phyloP scores from a whole-genome alignment of 2,329 filamentous ascomycete species.

The Colletotrichum liaoningense region DNA sequence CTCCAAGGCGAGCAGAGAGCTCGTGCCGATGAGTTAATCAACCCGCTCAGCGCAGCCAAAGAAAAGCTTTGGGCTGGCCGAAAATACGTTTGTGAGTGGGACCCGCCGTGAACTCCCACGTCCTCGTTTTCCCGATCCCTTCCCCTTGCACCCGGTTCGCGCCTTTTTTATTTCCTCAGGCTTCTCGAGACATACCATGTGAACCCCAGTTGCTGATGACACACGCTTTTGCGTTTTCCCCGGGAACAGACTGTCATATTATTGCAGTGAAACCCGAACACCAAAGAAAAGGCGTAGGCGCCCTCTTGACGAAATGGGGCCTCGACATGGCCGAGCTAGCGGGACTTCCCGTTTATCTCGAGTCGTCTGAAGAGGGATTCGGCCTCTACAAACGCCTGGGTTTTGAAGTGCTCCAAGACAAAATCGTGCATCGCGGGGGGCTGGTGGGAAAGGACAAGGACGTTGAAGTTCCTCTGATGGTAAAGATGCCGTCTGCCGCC shows the following conservation, averaged over 20 bases:
- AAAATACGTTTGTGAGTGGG: conserved; percentile 53
- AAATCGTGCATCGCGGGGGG: conserved; percentile 50
- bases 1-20: conserved; percentile 55
- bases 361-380: conserved; percentile 54
- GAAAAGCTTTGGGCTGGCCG: conserved; percentile 53
- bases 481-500: conserved; percentile 50
- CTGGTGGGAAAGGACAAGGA: conserved; percentile 48
- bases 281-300: conserved; percentile 56
- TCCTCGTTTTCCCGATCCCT: neutral
- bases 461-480: conserved; percentile 54
- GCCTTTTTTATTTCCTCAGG: neutral
- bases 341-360: conserved; percentile 57
- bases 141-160: neutral
- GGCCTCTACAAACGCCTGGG: conserved; percentile 58
- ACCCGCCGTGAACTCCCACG: neutral
- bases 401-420: conserved; percentile 52
- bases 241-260: conserved; percentile 50
- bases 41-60: conserved; percentile 53
- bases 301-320: conserved; percentile 54
- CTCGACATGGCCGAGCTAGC: conserved; percentile 47
- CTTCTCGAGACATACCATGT: neutral
- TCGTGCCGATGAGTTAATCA: conserved; percentile 55
- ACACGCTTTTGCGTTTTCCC: conserved; percentile 7
- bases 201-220: conserved; percentile 18
- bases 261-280: conserved; percentile 56